Percentiles rank a stretch among this genome's conserved stretches.
Conservation (phyloP, 352 stramenopile genomes). For the Phytophthora pinifolia region DNA sequence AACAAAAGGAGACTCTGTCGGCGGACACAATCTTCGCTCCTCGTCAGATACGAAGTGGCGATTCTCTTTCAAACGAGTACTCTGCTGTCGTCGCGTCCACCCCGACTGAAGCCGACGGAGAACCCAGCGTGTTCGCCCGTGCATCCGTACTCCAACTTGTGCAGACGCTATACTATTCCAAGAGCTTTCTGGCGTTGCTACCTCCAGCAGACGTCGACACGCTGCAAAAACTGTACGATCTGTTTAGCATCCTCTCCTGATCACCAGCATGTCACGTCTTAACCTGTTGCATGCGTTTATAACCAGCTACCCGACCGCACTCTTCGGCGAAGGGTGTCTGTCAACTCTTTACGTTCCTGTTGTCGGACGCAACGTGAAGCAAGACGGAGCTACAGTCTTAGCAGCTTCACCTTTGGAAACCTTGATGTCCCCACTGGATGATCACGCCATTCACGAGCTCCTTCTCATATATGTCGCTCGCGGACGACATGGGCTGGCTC, state of each 20-base stretch:
- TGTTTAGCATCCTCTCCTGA: neutral
- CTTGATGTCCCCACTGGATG: slow-evolving; percentile 28
- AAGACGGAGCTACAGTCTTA: neutral
- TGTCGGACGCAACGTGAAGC: neutral
- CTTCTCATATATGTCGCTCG: slow-evolving; percentile 38
- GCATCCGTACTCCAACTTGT: slow-evolving; percentile 44
- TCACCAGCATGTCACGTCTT: neutral
- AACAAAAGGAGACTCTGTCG: slow-evolving; percentile 12
- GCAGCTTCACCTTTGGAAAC: slow-evolving; percentile 1
- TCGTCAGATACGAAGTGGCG: neutral
- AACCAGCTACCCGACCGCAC: slow-evolving; percentile 34
- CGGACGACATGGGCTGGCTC: slow-evolving; percentile 2
- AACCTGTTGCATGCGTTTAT: slow-evolving; percentile 9
- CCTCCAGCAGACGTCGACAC: slow-evolving; percentile 16
- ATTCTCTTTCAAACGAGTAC: neutral
- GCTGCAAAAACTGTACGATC: slow-evolving; percentile 37
- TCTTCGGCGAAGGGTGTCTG: slow-evolving; percentile 31
- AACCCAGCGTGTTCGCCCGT: slow-evolving; percentile 27
- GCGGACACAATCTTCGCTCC: slow-evolving; percentile 22
- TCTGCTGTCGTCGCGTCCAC: neutral
- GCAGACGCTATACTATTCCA: slow-evolving; percentile 37
- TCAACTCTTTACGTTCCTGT: slow-evolving; percentile 37
- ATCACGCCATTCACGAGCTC: slow-evolving; percentile 35
- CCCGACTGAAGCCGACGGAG: neutral
- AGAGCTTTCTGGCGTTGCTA: slow-evolving; percentile 26